Base-by-base conservation (phyloP, 2,329 filamentous ascomycete genomes). In the Zymoseptoria pseudotritici region DNA sequence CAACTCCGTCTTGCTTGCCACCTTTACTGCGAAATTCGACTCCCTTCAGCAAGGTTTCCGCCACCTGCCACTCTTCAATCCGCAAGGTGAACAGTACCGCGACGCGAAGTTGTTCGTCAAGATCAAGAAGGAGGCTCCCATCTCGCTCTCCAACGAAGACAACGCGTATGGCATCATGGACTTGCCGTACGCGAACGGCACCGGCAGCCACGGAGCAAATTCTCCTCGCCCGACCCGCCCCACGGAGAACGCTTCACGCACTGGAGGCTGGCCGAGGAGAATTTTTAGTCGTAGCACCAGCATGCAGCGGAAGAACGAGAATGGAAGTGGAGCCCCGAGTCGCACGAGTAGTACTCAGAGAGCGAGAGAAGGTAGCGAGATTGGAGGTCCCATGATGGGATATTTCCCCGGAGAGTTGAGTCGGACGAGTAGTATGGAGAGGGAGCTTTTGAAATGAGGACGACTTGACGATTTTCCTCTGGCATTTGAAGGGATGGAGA, bases 81-180 rank as follows among this genome's bases (percentile, higher is more conserved):
- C 86, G 58, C 89, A 91, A 64, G 94, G 92, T 62, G 92, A 97
- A 68, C 90, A 92, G 68, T 97, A 95, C 73, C 82, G 97, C 51
- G 97, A 97, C 76, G 96, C 94, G 2, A 95, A 91, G 10, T 80
- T 99, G 17, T 96, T 97, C 75, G 96, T 92, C 78, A 87, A 87
- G 70, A 89, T 97, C 76, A 86, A 86, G 66, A 88, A 85, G 65
- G 78, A 83, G 61, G 62, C 66, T 17, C 69, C 70, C 0, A 60
- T 70, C 50, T 63, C 69, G 7, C 58, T 70, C 54, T 69, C 68
- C 55, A 64, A 67, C 50, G 66, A 71, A 65, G 63, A 72, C 51
- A 63, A 61, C 29, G 64, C 62, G 24, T 65, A 69, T 54, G 66
- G 67, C 42, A 58, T 64, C 57, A 63, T 65, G 54, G 69, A 70